Evolutionary conservation across 805 yeast species (phyloP).

Genomic region (Pichia insulana): DNA sequence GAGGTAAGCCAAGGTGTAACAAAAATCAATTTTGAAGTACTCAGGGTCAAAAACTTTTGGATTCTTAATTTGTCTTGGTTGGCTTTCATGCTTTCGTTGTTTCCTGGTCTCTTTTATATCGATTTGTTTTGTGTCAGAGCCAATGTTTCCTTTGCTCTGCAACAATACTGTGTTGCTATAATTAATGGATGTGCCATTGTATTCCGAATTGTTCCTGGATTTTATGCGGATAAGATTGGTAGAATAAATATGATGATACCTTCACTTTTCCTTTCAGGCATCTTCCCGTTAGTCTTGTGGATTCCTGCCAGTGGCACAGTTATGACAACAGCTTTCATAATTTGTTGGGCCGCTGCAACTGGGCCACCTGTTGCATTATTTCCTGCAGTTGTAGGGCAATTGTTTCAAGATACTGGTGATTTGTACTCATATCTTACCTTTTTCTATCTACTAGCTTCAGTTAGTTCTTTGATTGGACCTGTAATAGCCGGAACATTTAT

Average conservation of each 20-base stretch:
- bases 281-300: slow-evolving; percentile 39
- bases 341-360: slow-evolving; percentile 29
- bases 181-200: slow-evolving; percentile 35
- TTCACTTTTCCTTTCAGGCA: slow-evolving; percentile 26
- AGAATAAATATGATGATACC: slow-evolving; percentile 33
- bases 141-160: slow-evolving; percentile 39
- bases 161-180: slow-evolving; percentile 38
- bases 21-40: slow-evolving; percentile 32
- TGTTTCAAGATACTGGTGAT: slow-evolving; percentile 26
- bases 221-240: slow-evolving; percentile 34
- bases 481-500: slow-evolving; percentile 29
- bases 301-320: slow-evolving; percentile 35
- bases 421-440: slow-evolving; percentile 25
- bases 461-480: slow-evolving; percentile 29
- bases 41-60: slow-evolving; percentile 25
- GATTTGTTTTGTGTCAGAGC: slow-evolving; percentile 45
- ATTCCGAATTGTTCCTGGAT: slow-evolving; percentile 47
- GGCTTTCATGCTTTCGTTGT: slow-evolving; percentile 24
- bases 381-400: slow-evolving; percentile 28
- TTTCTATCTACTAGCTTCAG: slow-evolving; percentile 22
- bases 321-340: slow-evolving; percentile 30
- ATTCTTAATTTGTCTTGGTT: slow-evolving; percentile 34
- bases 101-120: slow-evolving; percentile 49
- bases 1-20: slow-evolving; percentile 31
- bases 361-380: slow-evolving; percentile 29